Base-by-base conservation (phyloP, 345 rosid species). In the Brassica nigra region DNA sequence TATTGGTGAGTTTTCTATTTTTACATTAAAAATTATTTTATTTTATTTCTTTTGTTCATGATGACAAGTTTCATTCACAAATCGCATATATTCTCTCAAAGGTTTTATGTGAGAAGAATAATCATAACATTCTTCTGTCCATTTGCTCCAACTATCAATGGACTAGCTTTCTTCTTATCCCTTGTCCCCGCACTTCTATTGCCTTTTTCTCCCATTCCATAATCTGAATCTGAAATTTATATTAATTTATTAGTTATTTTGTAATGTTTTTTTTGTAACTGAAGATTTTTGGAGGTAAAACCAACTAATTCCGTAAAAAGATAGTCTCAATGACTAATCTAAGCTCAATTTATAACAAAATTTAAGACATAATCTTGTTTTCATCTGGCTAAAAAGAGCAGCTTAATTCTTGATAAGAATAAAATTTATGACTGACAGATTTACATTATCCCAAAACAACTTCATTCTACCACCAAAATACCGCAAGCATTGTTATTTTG, bases 131-230 rank as follows among this genome's bases (percentile, higher is more conserved):
- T 71, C 9, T 59, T 70, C 76, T 81, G 80, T 71, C 74, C 68
- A 81, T 81, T 81, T 66, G 59, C 74, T 66, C 63, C 84, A 81
- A 81, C 80, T 44, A 66, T 81, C 74, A 76, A 8, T 81, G 84
- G 84, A 76, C 77, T 71, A 76, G 70, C 77, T 81, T 76, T 66
- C 57, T 81, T 76, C 80, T 81, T 71, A 70, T 76, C 76, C 74
- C 63, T 68, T 70, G 39, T 80, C 62, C 54, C 61, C 44, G 42
- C 70, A 61, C 70, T 54, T 62, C 63, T 34, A 61, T 6, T 79
- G n/a, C 36, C 8, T 65, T 70, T 80, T 74, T 68, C 76, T 54
- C 28, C 64, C 70, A 68, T 62, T 66, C 67, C 67, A 80, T 68
- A 42, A 74, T 79, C 69, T 72, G 77, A 37, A 55, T 11, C 34